phyloP scores from a whole-genome alignment of 73 alveolate genomes.

The Paramecium pentaurelia region DNA sequence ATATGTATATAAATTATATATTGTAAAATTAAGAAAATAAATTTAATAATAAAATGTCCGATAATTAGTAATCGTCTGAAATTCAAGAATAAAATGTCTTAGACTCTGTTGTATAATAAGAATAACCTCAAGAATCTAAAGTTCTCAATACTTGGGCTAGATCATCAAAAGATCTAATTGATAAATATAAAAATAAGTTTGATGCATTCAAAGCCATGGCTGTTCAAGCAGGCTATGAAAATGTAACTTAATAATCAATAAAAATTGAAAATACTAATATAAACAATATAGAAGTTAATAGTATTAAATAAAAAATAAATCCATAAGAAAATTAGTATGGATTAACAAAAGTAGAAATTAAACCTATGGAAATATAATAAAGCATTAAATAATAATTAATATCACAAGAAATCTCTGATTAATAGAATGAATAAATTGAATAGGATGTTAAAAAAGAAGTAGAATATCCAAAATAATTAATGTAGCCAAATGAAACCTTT shows the following conservation, averaged over 20 bases:
- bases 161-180: slow-evolving; percentile 40
- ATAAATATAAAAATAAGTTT: slow-evolving; percentile 39
- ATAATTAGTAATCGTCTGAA: not conserved
- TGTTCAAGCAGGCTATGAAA: not conserved
- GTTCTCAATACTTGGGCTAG: slow-evolving; percentile 32
- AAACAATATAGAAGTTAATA: not conserved
- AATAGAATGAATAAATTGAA: not conserved
- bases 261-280: not conserved
- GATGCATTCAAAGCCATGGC: slow-evolving; percentile 44
- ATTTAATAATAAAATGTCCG: slow-evolving; percentile 14
- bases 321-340: not conserved
- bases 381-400: not conserved
- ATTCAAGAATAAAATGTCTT: not conserved
- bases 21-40: not conserved
- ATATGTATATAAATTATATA: not conserved
- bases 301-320: not conserved
- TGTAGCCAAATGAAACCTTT: not conserved
- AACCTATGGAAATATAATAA: not conserved
- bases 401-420: not conserved
- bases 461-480: not conserved
- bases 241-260: not conserved
- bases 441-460: not conserved
- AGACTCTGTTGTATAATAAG: not conserved
- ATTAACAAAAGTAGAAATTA: not conserved
- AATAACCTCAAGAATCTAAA: not conserved